phyloP scores from a whole-genome alignment of 345 rosid species.

The Corymbia maculata region DNA sequence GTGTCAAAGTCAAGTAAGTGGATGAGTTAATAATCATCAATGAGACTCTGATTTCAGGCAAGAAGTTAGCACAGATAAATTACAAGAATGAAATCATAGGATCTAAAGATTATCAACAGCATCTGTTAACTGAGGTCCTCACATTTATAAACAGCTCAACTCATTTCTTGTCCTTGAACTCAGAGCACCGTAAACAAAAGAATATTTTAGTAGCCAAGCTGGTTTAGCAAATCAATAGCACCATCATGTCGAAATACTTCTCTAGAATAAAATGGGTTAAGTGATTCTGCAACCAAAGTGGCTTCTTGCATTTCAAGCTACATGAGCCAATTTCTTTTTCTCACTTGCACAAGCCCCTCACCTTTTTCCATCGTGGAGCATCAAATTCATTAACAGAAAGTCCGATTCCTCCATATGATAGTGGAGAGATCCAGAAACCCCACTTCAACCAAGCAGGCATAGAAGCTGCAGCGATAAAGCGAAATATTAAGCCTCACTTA shows the following conservation, averaged over 20 bases:
- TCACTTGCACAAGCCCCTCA: conserved; percentile 1
- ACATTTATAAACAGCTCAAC: neutral
- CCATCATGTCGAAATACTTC: neutral
- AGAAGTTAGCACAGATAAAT: neutral
- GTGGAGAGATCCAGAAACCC: conserved; percentile 73
- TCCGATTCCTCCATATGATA: conserved; percentile 62
- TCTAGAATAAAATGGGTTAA: neutral
- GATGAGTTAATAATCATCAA: neutral
- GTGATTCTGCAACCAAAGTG: neutral
- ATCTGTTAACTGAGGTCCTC: neutral
- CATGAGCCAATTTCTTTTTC: neutral
- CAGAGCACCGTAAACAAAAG: neutral
- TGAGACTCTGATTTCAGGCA: neutral
- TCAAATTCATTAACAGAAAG: conserved; percentile 58
- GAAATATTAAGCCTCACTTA: neutral
- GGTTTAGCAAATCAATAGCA: neutral
- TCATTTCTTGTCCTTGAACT: neutral
- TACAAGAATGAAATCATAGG: neutral
- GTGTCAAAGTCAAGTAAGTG: neutral
- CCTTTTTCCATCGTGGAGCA: conserved; percentile 76
- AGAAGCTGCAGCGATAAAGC: conserved; percentile 29
- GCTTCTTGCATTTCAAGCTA: neutral
- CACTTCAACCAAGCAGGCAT: conserved; percentile 75
- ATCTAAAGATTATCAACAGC: neutral
- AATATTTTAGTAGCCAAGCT: neutral